Evolutionary conservation across 176 grass and related monocot species (phyloP).

Genomic region (Leersia perrieri): DNA sequence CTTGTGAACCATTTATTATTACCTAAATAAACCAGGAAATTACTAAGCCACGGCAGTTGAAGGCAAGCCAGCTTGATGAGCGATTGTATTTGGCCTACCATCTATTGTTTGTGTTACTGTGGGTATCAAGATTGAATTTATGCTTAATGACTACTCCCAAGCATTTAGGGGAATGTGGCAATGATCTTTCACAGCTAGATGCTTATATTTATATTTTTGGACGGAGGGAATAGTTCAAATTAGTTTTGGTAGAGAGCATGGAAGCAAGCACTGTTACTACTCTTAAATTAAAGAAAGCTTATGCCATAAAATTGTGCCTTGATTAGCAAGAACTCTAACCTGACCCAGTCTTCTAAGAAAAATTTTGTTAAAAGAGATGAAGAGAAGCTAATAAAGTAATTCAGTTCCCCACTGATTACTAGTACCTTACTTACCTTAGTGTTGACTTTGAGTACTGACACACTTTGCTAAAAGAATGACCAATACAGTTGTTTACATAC

Average conservation of each 20-base stretch:
- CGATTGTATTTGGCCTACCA: background rate
- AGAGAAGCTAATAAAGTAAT: background rate
- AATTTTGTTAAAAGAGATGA: background rate
- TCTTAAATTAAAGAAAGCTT: background rate
- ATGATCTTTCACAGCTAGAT: too few species aligned
- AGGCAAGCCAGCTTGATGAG: background rate
- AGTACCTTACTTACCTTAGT: background rate
- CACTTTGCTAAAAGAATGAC: conserved; percentile 4
- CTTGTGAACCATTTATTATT: conserved; percentile 78
- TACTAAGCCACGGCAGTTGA: background rate
- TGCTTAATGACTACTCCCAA: too few species aligned
- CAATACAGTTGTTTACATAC: background rate
- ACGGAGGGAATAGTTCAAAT: too few species aligned
- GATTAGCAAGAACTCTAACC: background rate
- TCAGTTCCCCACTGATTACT: background rate
- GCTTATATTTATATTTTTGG: too few species aligned
- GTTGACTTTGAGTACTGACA: background rate
- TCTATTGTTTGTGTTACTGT: background rate
- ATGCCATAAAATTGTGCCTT: background rate
- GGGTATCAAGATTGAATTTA: background rate
- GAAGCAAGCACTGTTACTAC: background rate
- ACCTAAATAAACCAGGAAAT: conserved; percentile 41
- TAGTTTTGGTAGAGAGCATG: too few species aligned
- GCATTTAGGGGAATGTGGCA: too few species aligned
- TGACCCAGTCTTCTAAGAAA: background rate